These are phyloP conservation scores for Colletotrichum magnum DNA, from an alignment of 2,329 filamentous ascomycete species.

Conservation along the genomic window DNA sequence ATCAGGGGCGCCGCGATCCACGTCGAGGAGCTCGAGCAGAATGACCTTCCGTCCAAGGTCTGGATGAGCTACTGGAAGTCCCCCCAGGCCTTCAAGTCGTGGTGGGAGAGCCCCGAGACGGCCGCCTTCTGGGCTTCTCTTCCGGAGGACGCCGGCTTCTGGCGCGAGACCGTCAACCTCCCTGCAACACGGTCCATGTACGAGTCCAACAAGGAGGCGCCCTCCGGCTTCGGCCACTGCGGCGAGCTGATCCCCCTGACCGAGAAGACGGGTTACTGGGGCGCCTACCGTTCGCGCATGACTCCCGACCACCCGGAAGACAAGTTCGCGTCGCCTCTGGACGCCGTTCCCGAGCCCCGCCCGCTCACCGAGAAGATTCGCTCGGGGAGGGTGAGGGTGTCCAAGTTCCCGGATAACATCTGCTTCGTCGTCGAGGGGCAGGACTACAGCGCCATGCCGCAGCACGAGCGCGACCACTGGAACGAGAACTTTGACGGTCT, in stretches of 20 bases:
- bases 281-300: slow-evolving; percentile 37
- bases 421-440: slow-evolving; percentile 37
- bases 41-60: slow-evolving; percentile 36
- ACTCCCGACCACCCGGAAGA: slow-evolving; percentile 29
- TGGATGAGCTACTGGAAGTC: slow-evolving; percentile 39
- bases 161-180: slow-evolving; percentile 36
- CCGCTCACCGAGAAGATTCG: slow-evolving; percentile 26
- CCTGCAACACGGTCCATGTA: slow-evolving; percentile 32
- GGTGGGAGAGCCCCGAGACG: slow-evolving; percentile 33
- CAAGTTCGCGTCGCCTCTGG: slow-evolving; percentile 31
- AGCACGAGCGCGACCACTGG: slow-evolving; percentile 34
- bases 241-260: slow-evolving; percentile 34
- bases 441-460: slow-evolving; percentile 36
- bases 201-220: slow-evolving; percentile 30
- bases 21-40: slow-evolving; percentile 38
- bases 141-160: slow-evolving; percentile 28
- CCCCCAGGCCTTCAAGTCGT: slow-evolving; percentile 32
- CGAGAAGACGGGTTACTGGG: slow-evolving; percentile 36
- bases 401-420: slow-evolving; percentile 37
- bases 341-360: slow-evolving; percentile 17
- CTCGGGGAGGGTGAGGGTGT: slow-evolving; percentile 28
- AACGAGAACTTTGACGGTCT: slow-evolving; percentile 37
- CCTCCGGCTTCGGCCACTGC: slow-evolving; percentile 36
- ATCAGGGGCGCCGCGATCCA: slow-evolving; percentile 33
- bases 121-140: slow-evolving; percentile 27